phyloP scores from a whole-genome alignment of 163 green algal genomes.

The Scenedesmus sp. region DNA sequence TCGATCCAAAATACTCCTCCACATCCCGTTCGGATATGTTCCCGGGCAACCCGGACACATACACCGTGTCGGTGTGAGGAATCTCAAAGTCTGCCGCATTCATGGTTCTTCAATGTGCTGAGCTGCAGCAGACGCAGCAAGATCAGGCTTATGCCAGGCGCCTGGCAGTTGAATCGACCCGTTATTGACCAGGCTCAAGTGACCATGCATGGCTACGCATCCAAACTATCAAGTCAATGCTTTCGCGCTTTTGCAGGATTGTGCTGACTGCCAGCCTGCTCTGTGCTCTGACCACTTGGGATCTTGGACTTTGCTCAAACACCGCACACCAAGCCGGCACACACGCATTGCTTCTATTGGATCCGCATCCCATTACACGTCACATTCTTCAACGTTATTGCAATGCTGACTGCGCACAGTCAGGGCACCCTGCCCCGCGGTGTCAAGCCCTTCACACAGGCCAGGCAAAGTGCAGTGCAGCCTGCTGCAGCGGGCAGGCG shows the following conservation, averaged over 20 bases:
- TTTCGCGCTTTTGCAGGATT: background rate
- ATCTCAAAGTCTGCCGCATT: slow-evolving; percentile 64
- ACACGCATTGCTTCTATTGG: background rate
- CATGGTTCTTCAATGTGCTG: slow-evolving; percentile 49
- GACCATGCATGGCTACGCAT: background rate
- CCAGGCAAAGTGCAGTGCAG: background rate
- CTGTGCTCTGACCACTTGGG: background rate
- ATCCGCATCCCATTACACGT: background rate
- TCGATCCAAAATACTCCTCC: slow-evolving; percentile 87
- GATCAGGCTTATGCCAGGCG: background rate
- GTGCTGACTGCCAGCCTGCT: background rate
- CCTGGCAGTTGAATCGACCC: background rate
- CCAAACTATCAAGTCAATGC: background rate
- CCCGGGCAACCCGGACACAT: slow-evolving; percentile 78
- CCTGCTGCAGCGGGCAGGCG: background rate
- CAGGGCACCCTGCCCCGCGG: background rate
- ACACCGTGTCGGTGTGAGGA: slow-evolving; percentile 78
- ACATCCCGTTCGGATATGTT: slow-evolving; percentile 82
- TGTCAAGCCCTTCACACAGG: background rate
- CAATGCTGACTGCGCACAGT: background rate
- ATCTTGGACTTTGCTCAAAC: slow-evolving; percentile 3
- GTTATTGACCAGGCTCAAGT: background rate
- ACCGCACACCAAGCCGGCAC: background rate
- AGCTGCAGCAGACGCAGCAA: background rate
- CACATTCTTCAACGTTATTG: background rate